These are phyloP conservation scores for Candida ascalaphidarum DNA, from an alignment of 805 yeast genomes.

Conservation along the genomic window DNA sequence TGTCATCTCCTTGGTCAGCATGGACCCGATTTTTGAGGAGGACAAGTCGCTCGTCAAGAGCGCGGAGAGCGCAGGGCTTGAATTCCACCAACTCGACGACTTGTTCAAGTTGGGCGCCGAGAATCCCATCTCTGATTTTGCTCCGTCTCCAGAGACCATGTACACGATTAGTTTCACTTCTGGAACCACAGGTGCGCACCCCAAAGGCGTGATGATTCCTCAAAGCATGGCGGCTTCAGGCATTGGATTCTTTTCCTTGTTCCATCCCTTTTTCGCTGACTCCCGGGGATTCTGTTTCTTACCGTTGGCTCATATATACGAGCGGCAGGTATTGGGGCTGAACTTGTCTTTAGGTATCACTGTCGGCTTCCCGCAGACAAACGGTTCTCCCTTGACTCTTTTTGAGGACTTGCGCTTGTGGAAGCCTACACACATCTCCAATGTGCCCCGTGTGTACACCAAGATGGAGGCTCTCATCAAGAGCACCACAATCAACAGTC, in stretches of 20 bases:
- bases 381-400: conserved; percentile 14
- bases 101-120: conserved; percentile 13
- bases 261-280: background rate
- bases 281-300: conserved; percentile 9
- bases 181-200: conserved; percentile 18
- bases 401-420: conserved; percentile 15
- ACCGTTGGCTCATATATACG: conserved; percentile 31
- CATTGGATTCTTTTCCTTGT: conserved; percentile 2
- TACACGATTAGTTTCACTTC: conserved; percentile 19
- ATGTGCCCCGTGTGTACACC: conserved; percentile 18
- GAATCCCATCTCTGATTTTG: conserved; percentile 10
- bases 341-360: conserved; percentile 16
- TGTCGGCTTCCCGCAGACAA: conserved; percentile 14
- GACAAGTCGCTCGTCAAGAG: background rate
- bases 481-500: conserved; percentile 13
- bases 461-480: conserved; percentile 17
- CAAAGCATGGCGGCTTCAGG: conserved; percentile 13
- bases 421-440: conserved; percentile 15
- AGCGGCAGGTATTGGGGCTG: conserved; percentile 17
- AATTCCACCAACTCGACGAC: background rate
- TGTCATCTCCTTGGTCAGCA: conserved; percentile 7
- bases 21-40: conserved; percentile 5
- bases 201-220: conserved; percentile 17
- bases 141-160: conserved; percentile 9
- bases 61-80: background rate